A percentile compares a stretch with the other conserved stretches of the same genome.
Evolutionary conservation across 225 moss, liverwort and hornwort species (phyloP).

Genomic region (Antitrichia curtipendula): DNA sequence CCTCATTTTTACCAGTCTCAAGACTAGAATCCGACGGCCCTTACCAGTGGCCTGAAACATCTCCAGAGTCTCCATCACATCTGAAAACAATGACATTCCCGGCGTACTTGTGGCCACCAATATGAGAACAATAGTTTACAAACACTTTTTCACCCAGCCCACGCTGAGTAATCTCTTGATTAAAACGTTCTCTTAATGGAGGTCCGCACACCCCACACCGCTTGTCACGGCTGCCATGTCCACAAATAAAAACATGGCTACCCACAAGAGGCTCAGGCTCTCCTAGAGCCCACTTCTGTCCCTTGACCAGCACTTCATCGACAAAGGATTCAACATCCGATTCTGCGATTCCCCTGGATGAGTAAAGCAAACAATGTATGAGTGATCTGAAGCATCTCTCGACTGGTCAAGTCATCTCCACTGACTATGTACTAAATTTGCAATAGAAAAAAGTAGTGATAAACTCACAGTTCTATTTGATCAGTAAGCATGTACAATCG

Average conservation of each 20-base stretch:
- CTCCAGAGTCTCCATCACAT: conserved; percentile 11
- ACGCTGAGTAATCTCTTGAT: conserved; percentile 32
- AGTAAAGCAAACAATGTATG: neutral
- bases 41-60: conserved; percentile 79
- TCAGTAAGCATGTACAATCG: neutral
- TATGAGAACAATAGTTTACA: conserved; percentile 80
- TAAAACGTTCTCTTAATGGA: conserved; percentile 48
- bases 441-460: neutral
- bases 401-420: neutral
- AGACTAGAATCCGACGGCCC: neutral
- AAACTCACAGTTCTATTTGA: neutral
- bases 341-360: conserved; percentile 56
- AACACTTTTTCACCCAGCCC: conserved; percentile 52
- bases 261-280: conserved; percentile 52
- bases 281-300: conserved; percentile 55
- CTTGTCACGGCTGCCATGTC: conserved; percentile 63
- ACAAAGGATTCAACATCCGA: conserved; percentile 79
- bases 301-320: conserved; percentile 74
- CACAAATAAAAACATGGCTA: conserved; percentile 79
- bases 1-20: neutral
- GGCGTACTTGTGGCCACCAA: conserved; percentile 96
- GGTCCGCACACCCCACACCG: conserved; percentile 87
- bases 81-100: conserved; percentile 86
- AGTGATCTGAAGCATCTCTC: neutral
- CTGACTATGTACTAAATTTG: neutral